Evolutionary conservation across 805 yeast species (phyloP), one percentile per base, ranked within the genome.

Genomic region (Myxozyma sirexii): DNA sequence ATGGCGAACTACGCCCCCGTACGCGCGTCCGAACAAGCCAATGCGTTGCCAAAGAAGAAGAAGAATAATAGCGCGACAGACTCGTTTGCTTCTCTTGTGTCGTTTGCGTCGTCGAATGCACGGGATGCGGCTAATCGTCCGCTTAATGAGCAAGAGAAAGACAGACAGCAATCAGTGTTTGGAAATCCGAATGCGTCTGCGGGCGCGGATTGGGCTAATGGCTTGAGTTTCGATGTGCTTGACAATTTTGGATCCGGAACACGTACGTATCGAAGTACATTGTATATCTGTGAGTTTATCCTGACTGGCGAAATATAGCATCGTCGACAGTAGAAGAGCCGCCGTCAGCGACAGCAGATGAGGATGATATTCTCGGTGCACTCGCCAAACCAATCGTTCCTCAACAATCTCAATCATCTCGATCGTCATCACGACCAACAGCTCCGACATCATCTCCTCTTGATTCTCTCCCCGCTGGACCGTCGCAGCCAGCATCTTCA

Each of bases 301-400:
- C n/a, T n/a, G n/a, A n/a, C n/a, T n/a, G n/a, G n/a, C n/a, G 10
- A 7, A 29, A 29, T 7, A 41, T 12, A 35, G 33, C 44, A 17
- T 27, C 33, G 24, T 46, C 47, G 23, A 21, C 48, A n/a, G 12
- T 54, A 5, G 37, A 24, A 26, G 19, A 13, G 23, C 26, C 47
- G 15, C 4, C 43, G 7, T 24, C 48, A 12, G 21, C 42, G 15
- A 17, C 48, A 5, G 41, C 49, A 6, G 64, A 61, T 17, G 59
- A 61, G 15, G 64, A 57, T 12, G 68, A 65, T 29, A 65, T 65
- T 33, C 60, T 66, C 13, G 68, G 68, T 15, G 65, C 62, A 5
- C 52, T 66, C 4, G 68, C 67, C 3, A 57, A 59, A n/a, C 58
- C 65, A 13, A 51, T 56, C 6, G 48, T 63, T 7, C 21, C 54